A percentile compares a stretch with the other conserved stretches of the same genome.
Evolutionary conservation across 805 yeast species (phyloP).

Genomic region (Metschnikowia koreensis): DNA sequence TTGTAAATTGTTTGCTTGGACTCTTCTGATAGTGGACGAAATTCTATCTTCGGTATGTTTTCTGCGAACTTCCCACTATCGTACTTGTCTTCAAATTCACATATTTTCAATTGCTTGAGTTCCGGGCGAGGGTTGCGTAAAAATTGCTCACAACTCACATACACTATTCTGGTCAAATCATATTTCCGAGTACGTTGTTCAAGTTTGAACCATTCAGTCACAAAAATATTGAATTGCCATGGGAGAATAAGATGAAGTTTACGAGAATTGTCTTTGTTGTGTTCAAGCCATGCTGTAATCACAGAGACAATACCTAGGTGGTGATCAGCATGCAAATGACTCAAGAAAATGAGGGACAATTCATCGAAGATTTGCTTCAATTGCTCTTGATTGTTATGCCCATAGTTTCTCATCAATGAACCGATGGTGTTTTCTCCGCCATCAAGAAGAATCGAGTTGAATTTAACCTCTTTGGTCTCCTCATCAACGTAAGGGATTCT

Average conservation of each 20-base stretch:
- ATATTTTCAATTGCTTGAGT: conserved; percentile 26
- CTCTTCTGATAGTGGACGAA: conserved; percentile 3
- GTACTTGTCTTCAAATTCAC: conserved; percentile 33
- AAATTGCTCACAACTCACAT: conserved; percentile 62
- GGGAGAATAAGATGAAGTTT: conserved; percentile 67
- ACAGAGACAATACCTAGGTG: conserved; percentile 80
- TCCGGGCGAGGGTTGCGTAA: conserved; percentile 29
- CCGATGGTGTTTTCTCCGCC: conserved; percentile 96
- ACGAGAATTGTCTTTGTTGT: conserved; percentile 28
- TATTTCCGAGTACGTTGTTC: conserved; percentile 34
- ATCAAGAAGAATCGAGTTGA: conserved; percentile 64
- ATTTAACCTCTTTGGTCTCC: conserved; percentile 21
- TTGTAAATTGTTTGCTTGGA: conserved; percentile 30
- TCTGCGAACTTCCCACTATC: conserved; percentile 21
- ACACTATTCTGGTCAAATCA: conserved; percentile 44
- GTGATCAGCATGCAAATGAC: conserved; percentile 97
- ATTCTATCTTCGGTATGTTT: conserved; percentile 19
- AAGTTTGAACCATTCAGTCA: conserved; percentile 63
- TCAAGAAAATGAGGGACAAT: conserved; percentile 62
- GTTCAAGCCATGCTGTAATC: conserved; percentile 63
- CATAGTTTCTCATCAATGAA: conserved; percentile 60
- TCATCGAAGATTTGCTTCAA: conserved; percentile 50
- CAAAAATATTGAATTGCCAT: conserved; percentile 64
- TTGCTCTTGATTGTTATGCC: conserved; percentile 41
- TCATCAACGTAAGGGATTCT: conserved; percentile 55